Base-by-base conservation (phyloP, 225 moss, liverwort and hornwort genomes). In the Bryum argenteum region DNA sequence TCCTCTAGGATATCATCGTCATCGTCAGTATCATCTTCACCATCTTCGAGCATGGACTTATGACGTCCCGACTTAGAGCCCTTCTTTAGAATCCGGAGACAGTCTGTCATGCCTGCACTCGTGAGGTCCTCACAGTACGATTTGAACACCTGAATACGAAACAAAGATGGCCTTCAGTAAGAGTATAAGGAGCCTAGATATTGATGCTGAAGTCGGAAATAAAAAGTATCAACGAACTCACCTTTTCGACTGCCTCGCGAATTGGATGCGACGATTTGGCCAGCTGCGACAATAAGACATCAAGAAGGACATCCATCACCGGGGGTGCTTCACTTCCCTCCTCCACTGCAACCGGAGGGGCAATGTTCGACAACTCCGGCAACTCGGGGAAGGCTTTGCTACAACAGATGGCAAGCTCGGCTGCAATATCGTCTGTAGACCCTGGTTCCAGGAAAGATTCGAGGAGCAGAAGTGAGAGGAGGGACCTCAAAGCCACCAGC, bases 241-340 rank as follows among this genome's bases (percentile, higher is more conserved):
- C 94, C 84, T 95, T 84, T 75, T 92, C 94, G 24, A 88, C 89
- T 70, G 90, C 85, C 50, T 77, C 71, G 71, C 97, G 91, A 82
- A 98, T 77, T 72, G 89, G 85, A 41, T 83, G 81, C 39, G 94
- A 98, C 18, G 91, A 79, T 69, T 98, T 92, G 43, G 90, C 89
- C 73, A 94, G 83, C 58, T 94, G 64, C 4, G 94, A 94, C 74
- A 98, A 75, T 26, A 94, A 58, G 61, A 94, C 71, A 74, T 94
- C 97, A 14, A 98, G 82, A 53, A 98, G 82, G 52, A 98, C 92
- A 75, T 92, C 94, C 89, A 98, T 94, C 15, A 90, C 89, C 16
- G 79, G 75, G 4, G 91, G 88, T 21, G 50, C 76, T 53, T 77
- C 85, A 33, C 70, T 84, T 21, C 79, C 79, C 24, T 76, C 80